These are phyloP conservation scores for Imleria badia DNA, from an alignment of 768 basidiomycete genomes.

Conservation along the genomic window DNA sequence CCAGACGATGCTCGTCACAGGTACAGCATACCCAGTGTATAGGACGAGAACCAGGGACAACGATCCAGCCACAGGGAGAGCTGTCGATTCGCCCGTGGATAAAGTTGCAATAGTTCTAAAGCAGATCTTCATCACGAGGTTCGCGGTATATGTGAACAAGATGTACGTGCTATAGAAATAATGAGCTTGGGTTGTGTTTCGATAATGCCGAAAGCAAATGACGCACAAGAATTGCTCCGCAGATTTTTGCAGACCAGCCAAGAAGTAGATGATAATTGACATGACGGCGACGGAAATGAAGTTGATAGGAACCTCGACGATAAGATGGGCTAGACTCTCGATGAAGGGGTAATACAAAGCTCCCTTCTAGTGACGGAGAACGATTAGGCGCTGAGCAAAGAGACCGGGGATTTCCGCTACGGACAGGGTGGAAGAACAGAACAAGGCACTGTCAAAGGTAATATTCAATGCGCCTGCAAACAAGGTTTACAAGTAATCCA, in stretches of 20 bases:
- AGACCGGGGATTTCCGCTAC: constrained; percentile 54
- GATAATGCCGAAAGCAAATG: background rate
- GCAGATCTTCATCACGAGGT: constrained; percentile 69
- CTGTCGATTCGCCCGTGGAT: constrained; percentile 52
- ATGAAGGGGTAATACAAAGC: constrained; percentile 52
- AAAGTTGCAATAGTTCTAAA: constrained; percentile 65
- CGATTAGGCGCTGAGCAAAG: constrained; percentile 44
- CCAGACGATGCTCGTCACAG: constrained; percentile 8
- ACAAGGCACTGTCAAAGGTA: constrained; percentile 37
- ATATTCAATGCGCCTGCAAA: background rate
- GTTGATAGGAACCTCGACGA: constrained; percentile 47
- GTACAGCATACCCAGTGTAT: constrained; percentile 43
- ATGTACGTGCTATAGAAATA: constrained; percentile 50
- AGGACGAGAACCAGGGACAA: constrained; percentile 39
- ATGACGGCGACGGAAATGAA: constrained; percentile 17
- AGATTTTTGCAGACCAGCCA: constrained; percentile 20
- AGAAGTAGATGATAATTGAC: constrained; percentile 16
- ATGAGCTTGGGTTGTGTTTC: constrained; percentile 32
- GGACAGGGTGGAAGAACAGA: constrained; percentile 52
- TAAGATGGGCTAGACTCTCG: constrained; percentile 41
- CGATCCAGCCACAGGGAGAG: constrained; percentile 36
- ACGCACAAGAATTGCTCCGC: constrained; percentile 21
- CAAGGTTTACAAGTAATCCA: constrained; percentile 14
- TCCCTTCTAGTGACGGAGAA: constrained; percentile 41
- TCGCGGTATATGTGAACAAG: constrained; percentile 51